Conservation (phyloP, 257 asterid genomes). For the Solanum medicagineum region DNA sequence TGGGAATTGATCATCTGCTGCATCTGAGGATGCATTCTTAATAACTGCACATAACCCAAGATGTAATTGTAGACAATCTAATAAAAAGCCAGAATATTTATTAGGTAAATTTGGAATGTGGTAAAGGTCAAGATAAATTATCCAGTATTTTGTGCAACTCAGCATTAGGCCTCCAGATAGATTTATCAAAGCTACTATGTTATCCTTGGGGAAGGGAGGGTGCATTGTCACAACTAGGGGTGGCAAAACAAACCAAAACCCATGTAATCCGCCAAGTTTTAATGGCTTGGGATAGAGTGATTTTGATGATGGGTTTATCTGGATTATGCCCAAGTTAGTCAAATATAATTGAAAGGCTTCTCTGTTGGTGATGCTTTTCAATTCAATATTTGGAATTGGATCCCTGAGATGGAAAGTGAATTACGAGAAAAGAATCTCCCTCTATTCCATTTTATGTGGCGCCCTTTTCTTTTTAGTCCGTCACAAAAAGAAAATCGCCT, state of each 20-base stretch:
- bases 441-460: too few species aligned
- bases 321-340: neutral
- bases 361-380: neutral
- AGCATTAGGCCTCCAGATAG: neutral
- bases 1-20: slow-evolving; percentile 65
- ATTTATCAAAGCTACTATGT: neutral
- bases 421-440: neutral
- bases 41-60: slow-evolving; percentile 29
- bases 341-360: neutral
- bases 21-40: slow-evolving; percentile 64
- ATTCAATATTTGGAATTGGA: neutral
- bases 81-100: neutral
- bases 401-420: neutral
- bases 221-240: neutral
- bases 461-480: too few species aligned
- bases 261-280: neutral
- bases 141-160: neutral
- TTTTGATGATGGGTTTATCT: neutral
- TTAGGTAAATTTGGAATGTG: neutral
- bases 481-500: too few species aligned
- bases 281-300: neutral
- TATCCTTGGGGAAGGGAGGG: neutral
- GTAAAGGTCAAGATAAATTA: neutral
- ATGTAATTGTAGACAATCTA: neutral
- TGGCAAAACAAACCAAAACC: neutral